These are phyloP conservation scores for Triticum urartu DNA, from an alignment of 176 grass and related monocot genomes.

Conservation along the genomic window DNA sequence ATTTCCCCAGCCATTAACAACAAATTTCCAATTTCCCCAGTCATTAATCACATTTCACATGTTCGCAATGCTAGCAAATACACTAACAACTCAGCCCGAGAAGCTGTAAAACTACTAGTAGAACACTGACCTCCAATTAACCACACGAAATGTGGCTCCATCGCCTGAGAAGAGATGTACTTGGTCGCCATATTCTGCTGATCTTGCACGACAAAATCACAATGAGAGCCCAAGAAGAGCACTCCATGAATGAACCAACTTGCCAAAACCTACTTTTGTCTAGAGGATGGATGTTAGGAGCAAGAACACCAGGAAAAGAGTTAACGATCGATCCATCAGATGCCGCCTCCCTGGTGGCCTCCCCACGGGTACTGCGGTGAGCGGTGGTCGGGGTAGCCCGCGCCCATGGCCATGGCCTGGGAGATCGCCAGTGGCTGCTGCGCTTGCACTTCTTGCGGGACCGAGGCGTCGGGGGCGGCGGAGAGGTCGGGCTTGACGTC, in stretches of 20 bases:
- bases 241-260: slow-evolving; percentile 18
- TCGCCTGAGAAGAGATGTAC: background rate
- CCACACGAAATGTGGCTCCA: background rate
- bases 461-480: slow-evolving; percentile 1
- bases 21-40: background rate
- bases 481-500: slow-evolving; percentile 52
- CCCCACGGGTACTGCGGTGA: slow-evolving; percentile 49
- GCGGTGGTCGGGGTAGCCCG: slow-evolving; percentile 32
- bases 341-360: slow-evolving; percentile 33
- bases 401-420: slow-evolving; percentile 13
- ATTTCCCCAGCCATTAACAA: background rate
- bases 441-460: slow-evolving; percentile 9
- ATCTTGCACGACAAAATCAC: slow-evolving; percentile 27
- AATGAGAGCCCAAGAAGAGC: slow-evolving; percentile 29
- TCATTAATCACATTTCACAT: slow-evolving; percentile 24
- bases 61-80: background rate
- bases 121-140: slow-evolving; percentile 34
- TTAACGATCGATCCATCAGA: background rate
- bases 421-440: slow-evolving; percentile 14
- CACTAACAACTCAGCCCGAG: background rate
- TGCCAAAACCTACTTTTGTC: slow-evolving; percentile 38
- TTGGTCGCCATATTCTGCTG: background rate
- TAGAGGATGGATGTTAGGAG: slow-evolving; percentile 43
- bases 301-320: slow-evolving; percentile 30
- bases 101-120: slow-evolving; percentile 5